phyloP scores from a whole-genome alignment of 2,329 filamentous ascomycete genomes.

The Alternaria triticimaculans region DNA sequence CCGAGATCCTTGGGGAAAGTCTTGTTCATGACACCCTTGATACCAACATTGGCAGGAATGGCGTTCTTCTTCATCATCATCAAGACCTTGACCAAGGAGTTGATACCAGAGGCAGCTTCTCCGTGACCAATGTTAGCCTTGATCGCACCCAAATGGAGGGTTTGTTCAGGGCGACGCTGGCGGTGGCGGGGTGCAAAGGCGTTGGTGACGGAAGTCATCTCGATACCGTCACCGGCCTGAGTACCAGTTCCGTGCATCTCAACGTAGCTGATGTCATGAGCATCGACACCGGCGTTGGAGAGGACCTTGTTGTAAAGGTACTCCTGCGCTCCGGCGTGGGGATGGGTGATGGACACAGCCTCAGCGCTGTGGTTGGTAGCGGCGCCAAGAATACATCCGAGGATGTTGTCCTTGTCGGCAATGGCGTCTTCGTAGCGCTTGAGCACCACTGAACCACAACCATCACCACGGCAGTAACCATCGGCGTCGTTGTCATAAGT shows the following conservation, averaged over 20 bases:
- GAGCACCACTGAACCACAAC: conserved; percentile 74
- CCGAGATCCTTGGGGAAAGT: conserved; percentile 60
- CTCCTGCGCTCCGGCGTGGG: conserved; percentile 78
- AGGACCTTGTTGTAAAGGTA: conserved; percentile 73
- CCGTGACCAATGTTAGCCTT: conserved; percentile 64
- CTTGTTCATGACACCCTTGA: conserved; percentile 63
- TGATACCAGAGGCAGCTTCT: conserved; percentile 62
- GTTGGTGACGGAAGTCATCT: conserved; percentile 78
- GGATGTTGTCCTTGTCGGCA: conserved; percentile 72
- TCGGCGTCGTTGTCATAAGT: conserved; percentile 82
- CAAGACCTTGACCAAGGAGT: conserved; percentile 60
- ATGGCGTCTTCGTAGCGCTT: conserved; percentile 82
- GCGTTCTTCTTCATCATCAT: conserved; percentile 62
- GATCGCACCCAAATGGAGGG: conserved; percentile 61
- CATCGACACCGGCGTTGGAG: conserved; percentile 74
- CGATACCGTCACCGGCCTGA: conserved; percentile 80
- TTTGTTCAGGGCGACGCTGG: conserved; percentile 57
- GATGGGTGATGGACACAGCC: conserved; percentile 82
- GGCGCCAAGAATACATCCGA: conserved; percentile 77
- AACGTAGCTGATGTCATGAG: conserved; percentile 79
- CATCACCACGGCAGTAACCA: conserved; percentile 82
- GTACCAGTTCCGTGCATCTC: conserved; percentile 93
- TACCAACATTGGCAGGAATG: conserved; percentile 62
- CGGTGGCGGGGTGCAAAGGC: conserved; percentile 64
- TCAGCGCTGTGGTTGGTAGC: conserved; percentile 84